Evolutionary conservation across 139 green algal species (phyloP), one percentile per base, ranked within the genome.

Genomic region (Chlamydomonas asymmetrica): DNA sequence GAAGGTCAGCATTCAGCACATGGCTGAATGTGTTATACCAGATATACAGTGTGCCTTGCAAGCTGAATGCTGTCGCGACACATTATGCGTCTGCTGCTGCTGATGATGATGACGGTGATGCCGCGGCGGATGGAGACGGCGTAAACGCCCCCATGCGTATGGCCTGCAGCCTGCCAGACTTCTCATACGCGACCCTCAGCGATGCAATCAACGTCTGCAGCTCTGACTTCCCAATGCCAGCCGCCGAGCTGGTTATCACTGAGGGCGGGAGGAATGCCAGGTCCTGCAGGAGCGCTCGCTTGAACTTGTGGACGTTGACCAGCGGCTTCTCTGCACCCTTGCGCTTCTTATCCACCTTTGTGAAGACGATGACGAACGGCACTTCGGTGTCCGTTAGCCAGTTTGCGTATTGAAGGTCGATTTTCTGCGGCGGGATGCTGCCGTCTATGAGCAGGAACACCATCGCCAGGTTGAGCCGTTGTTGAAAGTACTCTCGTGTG

Each of bases 391-490:
- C 65, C 0, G 66, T 86, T 5, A 98, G 86, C 95, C 94, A 98
- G 22, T 73, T 67, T 0, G 88, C 89, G 60, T 91, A 96, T 40
- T 94, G 83, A 31, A 98, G 38, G 78, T 98, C 95, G 0, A 93
- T 71, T 23, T 91, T 77, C 43, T 94, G 92, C 0, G 93, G 92
- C 4, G 92, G 87, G 62, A 99, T 94, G 77, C 71, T 91, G 13
- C 83, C 83, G 74, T 98, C 95, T 31, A 99, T 82, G 50, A 98
- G 88, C 71, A 98, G 84, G 48, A 99, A 75, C n/a, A 98, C 95
- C 76, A 91, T 89, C 3, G 87, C 89, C 31, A 98, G 87, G 22
- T 83, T 97, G 25, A 81, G 66, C 43, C 95, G 82, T n/a, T 90
- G 63, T 22, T 75, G 29, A 65, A 98, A 96, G 83, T 97, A 98